phyloP scores from a whole-genome alignment of 257 asterid species.

The Hygrophila difformis region DNA sequence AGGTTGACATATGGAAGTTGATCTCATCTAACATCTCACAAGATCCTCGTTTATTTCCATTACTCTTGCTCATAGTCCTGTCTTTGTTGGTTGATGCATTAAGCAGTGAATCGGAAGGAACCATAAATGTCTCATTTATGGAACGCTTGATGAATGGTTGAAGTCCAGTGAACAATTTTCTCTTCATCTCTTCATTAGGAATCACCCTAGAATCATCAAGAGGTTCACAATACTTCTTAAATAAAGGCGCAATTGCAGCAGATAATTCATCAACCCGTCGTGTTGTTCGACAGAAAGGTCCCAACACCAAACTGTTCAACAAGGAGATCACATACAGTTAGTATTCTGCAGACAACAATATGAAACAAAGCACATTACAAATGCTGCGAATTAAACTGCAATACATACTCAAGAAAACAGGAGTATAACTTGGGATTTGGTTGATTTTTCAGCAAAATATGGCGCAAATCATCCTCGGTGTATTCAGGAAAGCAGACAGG shows the following conservation, averaged over 20 bases:
- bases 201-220: slow-evolving; percentile 43
- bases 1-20: slow-evolving; percentile 78
- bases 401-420: slow-evolving; percentile 77
- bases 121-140: slow-evolving; percentile 53
- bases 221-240: slow-evolving; percentile 80
- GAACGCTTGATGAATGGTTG: slow-evolving; percentile 50
- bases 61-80: slow-evolving; percentile 28
- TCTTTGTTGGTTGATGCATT: slow-evolving; percentile 36
- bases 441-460: slow-evolving; percentile 57
- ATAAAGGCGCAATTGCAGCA: slow-evolving; percentile 57
- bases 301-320: slow-evolving; percentile 60
- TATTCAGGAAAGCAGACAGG: slow-evolving; percentile 81
- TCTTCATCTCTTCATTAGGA: slow-evolving; percentile 51
- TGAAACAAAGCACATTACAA: not conserved
- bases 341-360: slow-evolving; percentile 1
- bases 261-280: slow-evolving; percentile 80
- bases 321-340: slow-evolving; percentile 19
- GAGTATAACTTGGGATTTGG: slow-evolving; percentile 61
- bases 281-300: slow-evolving; percentile 70
- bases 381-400: slow-evolving; percentile 3
- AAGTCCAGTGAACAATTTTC: slow-evolving; percentile 52
- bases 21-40: slow-evolving; percentile 37
- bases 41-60: slow-evolving; percentile 32
- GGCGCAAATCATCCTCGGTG: slow-evolving; percentile 68
- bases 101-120: slow-evolving; percentile 31